These are phyloP conservation scores for Pleurostoma richardsiae DNA, from an alignment of 2,329 filamentous ascomycete species.

Conservation along the genomic window DNA sequence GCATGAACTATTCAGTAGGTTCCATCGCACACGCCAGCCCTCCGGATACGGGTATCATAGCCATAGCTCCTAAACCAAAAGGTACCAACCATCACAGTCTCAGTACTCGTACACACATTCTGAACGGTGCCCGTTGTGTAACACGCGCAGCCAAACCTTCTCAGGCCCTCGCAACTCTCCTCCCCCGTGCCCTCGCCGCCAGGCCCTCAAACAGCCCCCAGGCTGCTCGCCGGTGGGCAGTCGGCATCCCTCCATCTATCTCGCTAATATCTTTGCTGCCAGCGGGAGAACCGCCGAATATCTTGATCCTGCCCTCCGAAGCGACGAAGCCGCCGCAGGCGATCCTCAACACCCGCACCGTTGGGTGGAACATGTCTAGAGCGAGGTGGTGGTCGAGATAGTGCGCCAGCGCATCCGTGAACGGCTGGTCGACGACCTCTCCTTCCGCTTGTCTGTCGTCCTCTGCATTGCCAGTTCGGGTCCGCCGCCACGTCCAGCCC, in stretches of 20 bases:
- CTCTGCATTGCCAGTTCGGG: slow-evolving; percentile 1
- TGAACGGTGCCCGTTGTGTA: too few species aligned
- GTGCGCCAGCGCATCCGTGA: slow-evolving; percentile 41
- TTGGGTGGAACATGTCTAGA: slow-evolving; percentile 49
- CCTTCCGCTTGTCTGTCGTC: background rate
- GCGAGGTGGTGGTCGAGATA: slow-evolving; percentile 50
- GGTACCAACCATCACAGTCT: too few species aligned
- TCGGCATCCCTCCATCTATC: background rate
- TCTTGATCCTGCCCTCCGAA: slow-evolving; percentile 46
- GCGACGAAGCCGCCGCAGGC: slow-evolving; percentile 52
- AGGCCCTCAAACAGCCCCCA: slow-evolving; percentile 6
- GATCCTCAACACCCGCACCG: slow-evolving; percentile 46
- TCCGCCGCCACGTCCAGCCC: slow-evolving; percentile 44
- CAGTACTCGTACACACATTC: too few species aligned
- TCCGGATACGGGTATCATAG: too few species aligned
- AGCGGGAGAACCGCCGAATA: slow-evolving; percentile 21
- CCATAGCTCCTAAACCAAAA: too few species aligned
- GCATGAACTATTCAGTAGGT: too few species aligned
- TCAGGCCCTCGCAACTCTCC: background rate
- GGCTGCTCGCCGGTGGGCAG: slow-evolving; percentile 3
- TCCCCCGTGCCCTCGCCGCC: slow-evolving; percentile 3
- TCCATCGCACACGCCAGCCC: too few species aligned
- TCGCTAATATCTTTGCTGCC: background rate
- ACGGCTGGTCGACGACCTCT: slow-evolving; percentile 27
- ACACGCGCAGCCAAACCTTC: background rate